These are phyloP conservation scores for Phyllostachys edulis DNA, from an alignment of 176 grass and related monocot genomes.

Conservation along the genomic window DNA sequence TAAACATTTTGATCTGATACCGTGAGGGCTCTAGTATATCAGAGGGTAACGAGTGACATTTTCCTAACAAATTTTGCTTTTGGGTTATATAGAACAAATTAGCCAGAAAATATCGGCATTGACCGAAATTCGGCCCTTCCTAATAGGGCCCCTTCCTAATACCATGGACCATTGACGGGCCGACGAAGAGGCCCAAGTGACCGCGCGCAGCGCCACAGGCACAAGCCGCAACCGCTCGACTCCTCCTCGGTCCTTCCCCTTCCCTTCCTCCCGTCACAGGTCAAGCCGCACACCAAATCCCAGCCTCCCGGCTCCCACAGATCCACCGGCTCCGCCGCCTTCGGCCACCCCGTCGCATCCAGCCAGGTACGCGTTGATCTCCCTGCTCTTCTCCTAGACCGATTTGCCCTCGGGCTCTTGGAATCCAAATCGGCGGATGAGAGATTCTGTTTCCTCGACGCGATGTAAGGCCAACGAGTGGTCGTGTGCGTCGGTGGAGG, in stretches of 20 bases:
- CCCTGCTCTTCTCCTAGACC: not conserved
- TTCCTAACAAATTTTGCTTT: too few species aligned
- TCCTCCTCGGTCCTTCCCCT: not conserved
- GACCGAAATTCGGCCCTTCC: too few species aligned
- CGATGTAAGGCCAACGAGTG: not conserved
- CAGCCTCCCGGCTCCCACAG: conserved; percentile 20
- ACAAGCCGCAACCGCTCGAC: not conserved
- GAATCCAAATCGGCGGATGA: not conserved
- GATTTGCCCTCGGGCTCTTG: not conserved
- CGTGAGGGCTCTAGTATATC: too few species aligned
- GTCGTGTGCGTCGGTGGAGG: too few species aligned
- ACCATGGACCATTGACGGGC: too few species aligned
- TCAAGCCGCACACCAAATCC: not conserved
- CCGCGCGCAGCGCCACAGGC: too few species aligned
- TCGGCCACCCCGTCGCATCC: not conserved
- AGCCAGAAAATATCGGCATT: too few species aligned
- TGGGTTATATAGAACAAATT: too few species aligned
- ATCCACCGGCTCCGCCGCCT: conserved; percentile 39
- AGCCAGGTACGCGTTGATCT: conserved; percentile 19
- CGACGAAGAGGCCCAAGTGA: too few species aligned
- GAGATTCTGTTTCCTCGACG: not conserved
- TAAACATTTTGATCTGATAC: too few species aligned
- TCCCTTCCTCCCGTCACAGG: conserved; percentile 19
- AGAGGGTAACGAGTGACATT: too few species aligned
- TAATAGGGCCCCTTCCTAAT: too few species aligned